Evolutionary conservation across 805 yeast species (phyloP).

Genomic region (Metschnikowia corniflorae): DNA sequence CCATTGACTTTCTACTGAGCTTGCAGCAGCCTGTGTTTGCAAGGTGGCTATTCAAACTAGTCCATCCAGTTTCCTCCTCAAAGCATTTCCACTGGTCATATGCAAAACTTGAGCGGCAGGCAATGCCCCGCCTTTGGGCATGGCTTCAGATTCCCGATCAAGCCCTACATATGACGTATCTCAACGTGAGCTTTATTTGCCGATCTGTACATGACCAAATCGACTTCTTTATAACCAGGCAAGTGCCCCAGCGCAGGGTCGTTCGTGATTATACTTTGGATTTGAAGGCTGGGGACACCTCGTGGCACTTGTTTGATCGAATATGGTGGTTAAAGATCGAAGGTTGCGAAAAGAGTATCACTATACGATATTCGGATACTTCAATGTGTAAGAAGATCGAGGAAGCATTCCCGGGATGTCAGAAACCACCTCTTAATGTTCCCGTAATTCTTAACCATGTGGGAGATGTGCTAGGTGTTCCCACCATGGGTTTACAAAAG

Average conservation of each 20-base stretch:
- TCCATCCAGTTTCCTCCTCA: slow-evolving; percentile 30
- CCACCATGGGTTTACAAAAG: slow-evolving; percentile 3
- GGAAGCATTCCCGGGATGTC: background rate
- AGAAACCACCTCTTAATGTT: background rate
- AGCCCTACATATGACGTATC: slow-evolving; percentile 7
- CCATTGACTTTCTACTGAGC: background rate
- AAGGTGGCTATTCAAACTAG: slow-evolving; percentile 25
- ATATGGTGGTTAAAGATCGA: slow-evolving; percentile 17
- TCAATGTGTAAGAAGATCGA: background rate
- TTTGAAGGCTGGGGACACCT: background rate
- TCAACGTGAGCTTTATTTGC: slow-evolving; percentile 10
- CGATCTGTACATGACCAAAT: background rate
- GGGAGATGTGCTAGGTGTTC: slow-evolving; percentile 1
- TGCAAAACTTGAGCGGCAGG: slow-evolving; percentile 33
- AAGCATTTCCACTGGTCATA: slow-evolving; percentile 39
- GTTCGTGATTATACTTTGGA: background rate
- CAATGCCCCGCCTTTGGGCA: slow-evolving; percentile 24
- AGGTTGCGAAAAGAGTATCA: background rate
- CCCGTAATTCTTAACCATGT: background rate
- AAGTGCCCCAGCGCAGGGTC: slow-evolving; percentile 6
- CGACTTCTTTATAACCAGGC: slow-evolving; percentile 5
- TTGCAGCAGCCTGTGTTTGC: slow-evolving; percentile 19
- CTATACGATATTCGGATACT: slow-evolving; percentile 1
- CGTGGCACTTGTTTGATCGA: slow-evolving; percentile 13
- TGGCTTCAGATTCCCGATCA: slow-evolving; percentile 3